Conservation (phyloP, 495 filamentous ascomycete species). For the Polyplosphaeria fusca region DNA sequence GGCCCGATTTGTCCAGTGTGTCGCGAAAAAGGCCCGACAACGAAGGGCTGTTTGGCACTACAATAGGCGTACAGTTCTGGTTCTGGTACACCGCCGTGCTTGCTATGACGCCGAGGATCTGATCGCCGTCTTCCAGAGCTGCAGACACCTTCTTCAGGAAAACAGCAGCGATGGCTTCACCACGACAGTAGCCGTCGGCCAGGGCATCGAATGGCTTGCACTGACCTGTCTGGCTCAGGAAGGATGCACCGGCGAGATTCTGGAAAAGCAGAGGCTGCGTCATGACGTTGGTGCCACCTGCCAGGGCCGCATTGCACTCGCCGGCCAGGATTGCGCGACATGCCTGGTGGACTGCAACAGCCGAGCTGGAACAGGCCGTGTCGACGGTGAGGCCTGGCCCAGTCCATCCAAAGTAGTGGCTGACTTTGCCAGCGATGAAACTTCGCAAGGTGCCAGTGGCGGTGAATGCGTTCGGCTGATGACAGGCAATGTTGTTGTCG, state of each 20-base stretch:
- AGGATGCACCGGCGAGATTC: constrained; percentile 2
- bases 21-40: background rate
- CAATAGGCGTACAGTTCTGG: constrained; percentile 42
- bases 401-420: constrained; percentile 18
- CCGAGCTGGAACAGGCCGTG: constrained; percentile 19
- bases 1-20: background rate
- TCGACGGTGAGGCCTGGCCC: constrained; percentile 16
- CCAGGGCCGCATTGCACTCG: constrained; percentile 10
- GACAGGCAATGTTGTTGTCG: background rate
- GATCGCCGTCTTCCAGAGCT: constrained; percentile 36
- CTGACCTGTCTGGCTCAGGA: constrained; percentile 17
- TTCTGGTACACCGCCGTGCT: constrained; percentile 42
- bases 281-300: constrained; percentile 14
- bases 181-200: constrained; percentile 49
- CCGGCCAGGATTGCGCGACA: constrained; percentile 4
- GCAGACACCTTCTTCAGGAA: constrained; percentile 42
- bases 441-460: background rate
- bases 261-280: background rate
- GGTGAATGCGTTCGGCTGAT: constrained; percentile 6
- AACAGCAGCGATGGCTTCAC: constrained; percentile 44
- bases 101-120: constrained; percentile 46
- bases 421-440: constrained; percentile 13
- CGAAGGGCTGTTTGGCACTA: constrained; percentile 1
- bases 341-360: constrained; percentile 15
- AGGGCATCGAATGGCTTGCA: constrained; percentile 41